Evolutionary conservation across 257 asterid genomes (phyloP), one percentile per base, ranked within the genome.

Genomic region (Leptodermis oblonga): DNA sequence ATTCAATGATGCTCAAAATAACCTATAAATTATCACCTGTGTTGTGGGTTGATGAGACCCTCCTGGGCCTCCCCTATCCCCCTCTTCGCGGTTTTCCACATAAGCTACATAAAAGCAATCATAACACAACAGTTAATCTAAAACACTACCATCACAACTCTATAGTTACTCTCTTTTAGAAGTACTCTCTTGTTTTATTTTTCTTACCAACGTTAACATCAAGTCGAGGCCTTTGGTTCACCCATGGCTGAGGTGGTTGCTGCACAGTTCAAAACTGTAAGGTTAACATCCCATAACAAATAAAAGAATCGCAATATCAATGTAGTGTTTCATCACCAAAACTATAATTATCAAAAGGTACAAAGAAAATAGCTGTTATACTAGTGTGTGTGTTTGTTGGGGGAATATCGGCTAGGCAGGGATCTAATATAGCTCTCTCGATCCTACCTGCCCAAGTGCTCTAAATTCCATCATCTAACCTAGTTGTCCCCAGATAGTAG

Each of bases 131-230:
- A 45, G 37, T 45, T 61, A 73, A 68, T 52, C 56, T 5, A 54
- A 65, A 56, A 61, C 7, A 26, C 62, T 0, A 15, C 46, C 54
- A 6, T 67, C 7, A 52, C 14, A 22, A 41, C 12, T 11, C 54
- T 26, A 65, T 22, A 45, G 60, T 20, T 54, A n/a, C n/a, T 2
- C 59, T 39, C 74, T 58, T 22, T 14, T 33, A 33, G 30, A 23
- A 26, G 34, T n/a, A 14, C 22, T 43, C 5, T 48, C 3, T 30
- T 79, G 43, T 37, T 66, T 31, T 34, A 73, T 39, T 53, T 65
- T 37, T 59, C 98, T 83, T 85, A 92, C 98, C 98, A 58, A 88
- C 89, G 78, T 92, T 92, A 77, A 90, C 98, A 77, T 92, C 98
- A 67, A 92, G 94, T 36, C 90, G 88, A 71, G 95, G 95, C 85